These are phyloP conservation scores for Hippophae gyantsensis DNA, from an alignment of 306 rosid species.

Conservation along the genomic window DNA sequence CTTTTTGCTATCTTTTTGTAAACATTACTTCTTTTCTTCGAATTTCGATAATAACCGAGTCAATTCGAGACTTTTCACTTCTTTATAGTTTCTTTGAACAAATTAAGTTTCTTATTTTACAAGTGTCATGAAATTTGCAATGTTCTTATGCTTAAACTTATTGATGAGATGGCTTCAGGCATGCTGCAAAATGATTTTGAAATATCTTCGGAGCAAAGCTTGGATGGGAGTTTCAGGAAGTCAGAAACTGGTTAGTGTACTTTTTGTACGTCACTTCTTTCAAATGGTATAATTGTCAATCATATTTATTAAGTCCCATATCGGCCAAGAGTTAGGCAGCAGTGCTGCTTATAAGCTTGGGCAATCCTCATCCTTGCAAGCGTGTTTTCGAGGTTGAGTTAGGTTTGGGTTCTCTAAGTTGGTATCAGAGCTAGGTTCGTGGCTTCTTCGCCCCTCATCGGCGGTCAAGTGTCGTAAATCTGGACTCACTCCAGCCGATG, in stretches of 20 bases:
- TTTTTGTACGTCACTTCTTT: neutral
- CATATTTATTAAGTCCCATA: too few species aligned
- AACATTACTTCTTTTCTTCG: neutral
- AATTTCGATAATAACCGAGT: neutral
- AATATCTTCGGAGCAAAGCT: slow-evolving; percentile 58
- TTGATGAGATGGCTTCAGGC: slow-evolving; percentile 31
- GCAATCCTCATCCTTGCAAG: too few species aligned
- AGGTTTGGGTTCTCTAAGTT: too few species aligned
- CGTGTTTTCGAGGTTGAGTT: too few species aligned
- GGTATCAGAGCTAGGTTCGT: too few species aligned
- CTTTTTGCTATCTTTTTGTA: neutral
- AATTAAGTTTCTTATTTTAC: neutral
- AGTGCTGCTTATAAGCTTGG: too few species aligned
- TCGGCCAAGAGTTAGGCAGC: too few species aligned
- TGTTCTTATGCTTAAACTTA: slow-evolving; percentile 11
- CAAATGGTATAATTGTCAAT: neutral
- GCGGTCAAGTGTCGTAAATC: too few species aligned
- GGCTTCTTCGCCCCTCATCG: too few species aligned
- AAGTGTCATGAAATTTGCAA: neutral
- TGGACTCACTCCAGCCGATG: too few species aligned
- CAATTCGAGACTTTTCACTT: neutral
- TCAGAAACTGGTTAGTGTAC: slow-evolving; percentile 53
- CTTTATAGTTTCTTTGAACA: neutral
- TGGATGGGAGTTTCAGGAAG: slow-evolving; percentile 76
- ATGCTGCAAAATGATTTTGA: slow-evolving; percentile 61